Evolutionary conservation across 768 basidiomycete genomes (phyloP).

Genomic region (Russula brevipes): DNA sequence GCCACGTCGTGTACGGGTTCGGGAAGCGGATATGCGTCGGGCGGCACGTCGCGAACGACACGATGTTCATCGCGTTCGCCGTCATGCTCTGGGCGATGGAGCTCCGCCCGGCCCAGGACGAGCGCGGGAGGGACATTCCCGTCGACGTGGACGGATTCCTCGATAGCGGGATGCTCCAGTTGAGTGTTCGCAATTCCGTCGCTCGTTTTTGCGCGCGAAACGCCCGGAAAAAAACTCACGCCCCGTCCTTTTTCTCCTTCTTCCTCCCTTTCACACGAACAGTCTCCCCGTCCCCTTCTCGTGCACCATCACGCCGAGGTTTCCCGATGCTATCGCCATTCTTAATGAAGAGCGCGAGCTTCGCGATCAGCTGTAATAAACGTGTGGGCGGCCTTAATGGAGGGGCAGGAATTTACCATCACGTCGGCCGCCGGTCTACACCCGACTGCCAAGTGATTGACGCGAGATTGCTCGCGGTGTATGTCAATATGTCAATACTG

Average conservation of each 20-base stretch:
- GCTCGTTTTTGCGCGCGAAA: no score
- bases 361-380: neutral
- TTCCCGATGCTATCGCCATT: slow-evolving; percentile 19
- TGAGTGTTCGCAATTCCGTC: slow-evolving; percentile 13
- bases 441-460: neutral
- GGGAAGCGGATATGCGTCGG: slow-evolving; percentile 35
- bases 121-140: slow-evolving; percentile 12
- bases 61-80: slow-evolving; percentile 35
- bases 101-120: slow-evolving; percentile 21
- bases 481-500: no score
- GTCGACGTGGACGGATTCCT: slow-evolving; percentile 17
- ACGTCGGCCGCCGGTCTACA: neutral
- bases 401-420: neutral
- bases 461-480: neutral
- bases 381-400: neutral
- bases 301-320: slow-evolving; percentile 25
- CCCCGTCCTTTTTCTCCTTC: neutral
- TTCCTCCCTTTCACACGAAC: neutral
- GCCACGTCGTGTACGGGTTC: slow-evolving; percentile 32
- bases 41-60: slow-evolving; percentile 33
- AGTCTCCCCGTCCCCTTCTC: slow-evolving; percentile 26
- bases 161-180: slow-evolving; percentile 25
- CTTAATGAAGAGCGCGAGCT: slow-evolving; percentile 20
- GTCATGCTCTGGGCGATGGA: slow-evolving; percentile 30
- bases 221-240: neutral